Conservation (phyloP, 805 yeast species). For the Candida sonorensis region DNA sequence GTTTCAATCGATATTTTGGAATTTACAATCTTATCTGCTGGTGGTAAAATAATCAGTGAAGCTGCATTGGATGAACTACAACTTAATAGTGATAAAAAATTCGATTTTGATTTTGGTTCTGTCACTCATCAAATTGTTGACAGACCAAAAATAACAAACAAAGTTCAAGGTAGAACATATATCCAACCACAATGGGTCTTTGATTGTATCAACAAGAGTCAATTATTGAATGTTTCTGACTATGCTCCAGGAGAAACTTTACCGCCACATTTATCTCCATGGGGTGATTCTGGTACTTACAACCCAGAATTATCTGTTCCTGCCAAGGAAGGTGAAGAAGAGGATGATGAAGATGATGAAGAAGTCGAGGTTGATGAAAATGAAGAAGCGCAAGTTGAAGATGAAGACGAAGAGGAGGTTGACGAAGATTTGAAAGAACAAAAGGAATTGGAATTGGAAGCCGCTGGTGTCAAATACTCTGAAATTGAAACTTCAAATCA, state of each 20-base stretch:
- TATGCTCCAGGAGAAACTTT: conserved; percentile 93
- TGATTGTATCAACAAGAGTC: conserved; percentile 77
- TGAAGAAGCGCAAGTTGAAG: conserved; percentile 48
- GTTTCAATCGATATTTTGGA: conserved; percentile 90
- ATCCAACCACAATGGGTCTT: conserved; percentile 98
- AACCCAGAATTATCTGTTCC: conserved; percentile 60
- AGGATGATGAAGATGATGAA: conserved; percentile 39
- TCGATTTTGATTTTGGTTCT: conserved; percentile 49
- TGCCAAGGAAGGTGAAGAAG: conserved; percentile 37
- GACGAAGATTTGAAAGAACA: conserved; percentile 54
- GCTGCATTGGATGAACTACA: conserved; percentile 73
- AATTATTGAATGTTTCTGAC: conserved; percentile 65
- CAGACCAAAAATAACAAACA: conserved; percentile 72
- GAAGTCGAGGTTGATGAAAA: conserved; percentile 46
- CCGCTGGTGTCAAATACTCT: conserved; percentile 75
- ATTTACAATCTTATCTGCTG: conserved; percentile 77
- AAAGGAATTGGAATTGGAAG: conserved; percentile 86
- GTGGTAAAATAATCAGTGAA: conserved; percentile 83
- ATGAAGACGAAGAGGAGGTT: conserved; percentile 44
- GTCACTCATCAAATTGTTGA: conserved; percentile 94
- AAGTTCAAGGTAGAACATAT: conserved; percentile 87
- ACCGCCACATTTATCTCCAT: conserved; percentile 97
- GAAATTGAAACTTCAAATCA: conserved; percentile 42
- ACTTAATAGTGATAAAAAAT: conserved; percentile 36
- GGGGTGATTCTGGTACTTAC: conserved; percentile 95